Evolutionary conservation across 2,329 filamentous ascomycete genomes (phyloP).

Genomic region (Ophiostoma angusticollis): DNA sequence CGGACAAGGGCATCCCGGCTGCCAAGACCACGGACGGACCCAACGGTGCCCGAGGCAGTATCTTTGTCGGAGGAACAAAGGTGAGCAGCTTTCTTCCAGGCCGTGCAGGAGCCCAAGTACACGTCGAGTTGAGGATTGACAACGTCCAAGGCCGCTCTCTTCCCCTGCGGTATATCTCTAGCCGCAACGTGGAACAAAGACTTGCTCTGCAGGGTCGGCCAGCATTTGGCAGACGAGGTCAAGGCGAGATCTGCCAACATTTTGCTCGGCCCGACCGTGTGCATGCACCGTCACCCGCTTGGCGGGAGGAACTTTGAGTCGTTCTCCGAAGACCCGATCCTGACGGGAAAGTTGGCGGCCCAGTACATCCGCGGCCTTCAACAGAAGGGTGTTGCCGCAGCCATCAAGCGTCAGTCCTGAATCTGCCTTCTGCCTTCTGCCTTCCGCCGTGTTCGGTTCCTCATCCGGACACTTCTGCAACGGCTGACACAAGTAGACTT

Average conservation of each 20-base stretch:
- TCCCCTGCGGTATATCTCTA: slow-evolving; percentile 67
- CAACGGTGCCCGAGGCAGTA: slow-evolving; percentile 55
- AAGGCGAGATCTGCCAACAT: slow-evolving; percentile 63
- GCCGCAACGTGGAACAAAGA: slow-evolving; percentile 68
- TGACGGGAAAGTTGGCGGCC: slow-evolving; percentile 61
- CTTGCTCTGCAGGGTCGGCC: slow-evolving; percentile 55
- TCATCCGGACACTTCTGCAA: background rate
- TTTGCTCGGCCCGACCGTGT: slow-evolving; percentile 64
- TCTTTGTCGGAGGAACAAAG: slow-evolving; percentile 55
- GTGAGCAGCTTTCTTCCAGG: slow-evolving; percentile 16
- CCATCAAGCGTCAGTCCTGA: slow-evolving; percentile 56
- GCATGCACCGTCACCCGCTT: slow-evolving; percentile 69
- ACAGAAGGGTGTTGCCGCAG: slow-evolving; percentile 59
- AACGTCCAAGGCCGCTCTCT: slow-evolving; percentile 50
- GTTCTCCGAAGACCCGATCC: slow-evolving; percentile 68
- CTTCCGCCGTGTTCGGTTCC: background rate
- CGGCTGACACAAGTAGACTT: slow-evolving; percentile 33
- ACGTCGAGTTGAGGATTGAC: no score
- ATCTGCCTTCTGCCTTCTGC: background rate
- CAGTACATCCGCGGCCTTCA: slow-evolving; percentile 63
- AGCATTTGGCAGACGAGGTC: slow-evolving; percentile 57
- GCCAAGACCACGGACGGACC: slow-evolving; percentile 58
- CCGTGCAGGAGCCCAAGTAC: no score
- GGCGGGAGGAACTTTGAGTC: slow-evolving; percentile 83
- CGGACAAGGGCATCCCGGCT: slow-evolving; percentile 48